Conservation (phyloP, 139 green algal genomes). For the Coelastrella sp. region DNA sequence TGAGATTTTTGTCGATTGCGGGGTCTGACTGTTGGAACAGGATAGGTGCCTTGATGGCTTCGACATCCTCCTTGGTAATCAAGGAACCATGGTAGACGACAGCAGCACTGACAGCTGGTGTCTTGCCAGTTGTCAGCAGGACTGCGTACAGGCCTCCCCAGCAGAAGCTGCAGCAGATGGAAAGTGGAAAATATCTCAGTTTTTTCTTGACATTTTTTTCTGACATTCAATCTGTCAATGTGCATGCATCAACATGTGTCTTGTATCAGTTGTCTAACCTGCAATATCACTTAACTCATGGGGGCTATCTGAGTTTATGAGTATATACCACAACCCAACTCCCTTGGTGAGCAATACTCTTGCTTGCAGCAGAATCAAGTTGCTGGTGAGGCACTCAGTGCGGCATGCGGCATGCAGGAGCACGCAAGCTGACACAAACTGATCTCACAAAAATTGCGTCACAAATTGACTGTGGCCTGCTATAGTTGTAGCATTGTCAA, state of each 20-base stretch:
- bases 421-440: not conserved
- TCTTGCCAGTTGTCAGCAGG: conserved; percentile 30
- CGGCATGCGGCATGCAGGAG: not conserved
- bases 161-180: conserved; percentile 21
- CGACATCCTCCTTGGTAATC: conserved; percentile 2
- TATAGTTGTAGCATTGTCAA: too few species aligned
- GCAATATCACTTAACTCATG: not conserved
- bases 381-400: not conserved
- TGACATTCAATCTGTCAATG: not conserved
- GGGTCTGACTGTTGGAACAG: conserved; percentile 32
- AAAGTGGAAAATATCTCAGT: too few species aligned
- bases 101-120: not conserved
- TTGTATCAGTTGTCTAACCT: too few species aligned
- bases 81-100: conserved; percentile 32
- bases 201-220: too few species aligned
- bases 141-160: conserved; percentile 35
- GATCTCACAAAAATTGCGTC: not conserved
- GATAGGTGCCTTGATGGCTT: conserved; percentile 26
- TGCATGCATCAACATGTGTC: not conserved
- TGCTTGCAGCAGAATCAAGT: not conserved
- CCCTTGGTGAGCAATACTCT: too few species aligned
- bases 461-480: not conserved
- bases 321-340: too few species aligned
- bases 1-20: conserved; percentile 2
- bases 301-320: not conserved